Base-by-base conservation (phyloP, 2,329 filamentous ascomycete species). In the Hypomyces perniciosus region DNA sequence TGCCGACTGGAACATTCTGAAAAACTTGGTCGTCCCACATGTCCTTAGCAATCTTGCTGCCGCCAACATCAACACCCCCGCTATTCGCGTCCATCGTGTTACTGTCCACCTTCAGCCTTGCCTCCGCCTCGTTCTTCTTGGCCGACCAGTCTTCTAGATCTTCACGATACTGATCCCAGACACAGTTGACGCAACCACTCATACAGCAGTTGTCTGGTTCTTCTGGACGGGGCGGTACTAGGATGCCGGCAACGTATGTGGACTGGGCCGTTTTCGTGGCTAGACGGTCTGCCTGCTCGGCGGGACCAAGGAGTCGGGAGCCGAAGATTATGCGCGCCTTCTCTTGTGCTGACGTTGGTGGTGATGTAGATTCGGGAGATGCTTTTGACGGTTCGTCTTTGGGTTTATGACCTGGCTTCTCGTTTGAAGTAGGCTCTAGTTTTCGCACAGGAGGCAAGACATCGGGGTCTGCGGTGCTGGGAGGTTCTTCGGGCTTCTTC, bases 181-280 rank as follows among this genome's bases (percentile, higher is more conserved):
- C 93, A 68, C 93, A 99, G 67, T 97, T 91, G 44, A 96, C 92
- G 66, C 93, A 99, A 3, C 93, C 93, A 63, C 88, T 93, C 93
- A 99, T 99, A 71, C 93, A 99, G 77, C 93, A 99, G 65, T 99
- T 96, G 62, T 97, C 93, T 4, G 93, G 93, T 69, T 99, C 92
- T 44, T 83, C 78, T 1, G 93, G 93, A 44, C 81, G 80, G 0
- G 90, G 91, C 2, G 93, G 93, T 4, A 97, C 86, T 13, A 82
- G 70, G 1, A 97, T 79, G 4, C 91, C 92, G 1, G 88, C 90
- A 50, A 96, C 75, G 54, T 82, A 74, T 7, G 74, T 80, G 45
- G 83, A 83, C 54, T 79, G 75, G 10, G 77, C 72, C 9, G 81
- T 72, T 34, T 83, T 77, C 41, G 80, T 75, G 3, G 75, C 77